phyloP scores from a whole-genome alignment of 2,329 filamentous ascomycete genomes.

The Trichoderma harzianum region DNA sequence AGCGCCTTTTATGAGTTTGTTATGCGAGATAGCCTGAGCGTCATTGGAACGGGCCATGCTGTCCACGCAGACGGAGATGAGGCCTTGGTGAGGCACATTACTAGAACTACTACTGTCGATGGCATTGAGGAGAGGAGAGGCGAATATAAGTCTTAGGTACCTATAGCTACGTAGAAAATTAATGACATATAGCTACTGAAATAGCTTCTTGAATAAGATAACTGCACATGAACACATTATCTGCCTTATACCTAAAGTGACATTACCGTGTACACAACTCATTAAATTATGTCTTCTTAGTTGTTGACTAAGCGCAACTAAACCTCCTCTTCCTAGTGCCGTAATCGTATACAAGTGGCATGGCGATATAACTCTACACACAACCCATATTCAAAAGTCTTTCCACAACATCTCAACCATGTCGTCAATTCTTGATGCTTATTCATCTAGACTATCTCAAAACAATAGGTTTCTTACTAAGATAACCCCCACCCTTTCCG shows the following conservation, averaged over 20 bases:
- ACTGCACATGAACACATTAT: background rate
- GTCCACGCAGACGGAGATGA: slow-evolving; percentile 22
- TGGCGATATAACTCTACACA: background rate
- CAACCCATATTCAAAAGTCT: background rate
- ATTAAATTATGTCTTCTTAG: background rate
- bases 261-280: background rate
- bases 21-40: slow-evolving; percentile 49
- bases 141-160: background rate
- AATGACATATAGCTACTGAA: background rate
- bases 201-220: background rate
- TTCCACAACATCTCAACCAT: background rate
- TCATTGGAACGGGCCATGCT: slow-evolving; percentile 48
- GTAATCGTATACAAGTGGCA: background rate
- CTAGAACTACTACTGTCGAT: slow-evolving; percentile 1
- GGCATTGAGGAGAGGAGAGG: background rate
- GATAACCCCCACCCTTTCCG: background rate
- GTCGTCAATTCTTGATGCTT: background rate
- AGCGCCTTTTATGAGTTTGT: slow-evolving; percentile 54
- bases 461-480: background rate
- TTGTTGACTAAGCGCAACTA: background rate
- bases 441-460: slow-evolving; percentile 6
- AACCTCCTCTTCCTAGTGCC: background rate
- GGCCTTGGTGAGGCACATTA: slow-evolving; percentile 22
- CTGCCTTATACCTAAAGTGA: background rate
- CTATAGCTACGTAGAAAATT: background rate